Evolutionary conservation across 768 basidiomycete genomes (phyloP).

Genomic region (Agaricus blazei): DNA sequence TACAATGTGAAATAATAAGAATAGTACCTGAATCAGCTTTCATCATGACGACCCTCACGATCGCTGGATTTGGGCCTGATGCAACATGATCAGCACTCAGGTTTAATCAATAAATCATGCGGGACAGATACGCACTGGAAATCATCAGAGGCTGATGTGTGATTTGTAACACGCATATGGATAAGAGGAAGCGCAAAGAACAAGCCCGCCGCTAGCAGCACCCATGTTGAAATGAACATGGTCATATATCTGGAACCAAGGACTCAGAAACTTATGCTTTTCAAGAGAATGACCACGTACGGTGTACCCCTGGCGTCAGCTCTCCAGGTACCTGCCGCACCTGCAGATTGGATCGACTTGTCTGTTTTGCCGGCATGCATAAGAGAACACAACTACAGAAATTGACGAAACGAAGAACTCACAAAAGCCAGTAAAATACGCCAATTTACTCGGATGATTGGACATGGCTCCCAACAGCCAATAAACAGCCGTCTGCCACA

Average conservation of each 20-base stretch:
- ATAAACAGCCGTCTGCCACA: slow-evolving; percentile 83
- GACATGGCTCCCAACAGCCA: slow-evolving; percentile 85
- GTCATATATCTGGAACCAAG: slow-evolving; percentile 47
- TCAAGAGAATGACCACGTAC: slow-evolving; percentile 30
- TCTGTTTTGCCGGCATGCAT: slow-evolving; percentile 25
- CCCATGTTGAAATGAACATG: slow-evolving; percentile 70
- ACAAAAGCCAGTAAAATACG: slow-evolving; percentile 81
- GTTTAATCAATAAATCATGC: background rate
- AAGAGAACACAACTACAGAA: background rate
- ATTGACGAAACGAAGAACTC: slow-evolving; percentile 23
- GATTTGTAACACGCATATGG: slow-evolving; percentile 59
- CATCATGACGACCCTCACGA: no score
- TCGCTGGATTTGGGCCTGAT: no score
- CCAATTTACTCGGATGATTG: slow-evolving; percentile 72
- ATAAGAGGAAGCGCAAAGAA: slow-evolving; percentile 69
- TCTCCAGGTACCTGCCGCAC: slow-evolving; percentile 69
- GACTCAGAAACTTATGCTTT: background rate
- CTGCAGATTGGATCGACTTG: slow-evolving; percentile 73
- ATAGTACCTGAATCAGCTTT: background rate
- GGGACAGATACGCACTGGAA: slow-evolving; percentile 34
- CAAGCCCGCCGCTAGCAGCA: slow-evolving; percentile 56
- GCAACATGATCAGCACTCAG: background rate
- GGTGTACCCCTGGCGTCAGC: slow-evolving; percentile 60
- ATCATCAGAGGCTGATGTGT: slow-evolving; percentile 46
- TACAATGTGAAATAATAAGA: background rate